Conservation (phyloP, 2,329 filamentous ascomycete species). For the Microdochium nivale region DNA sequence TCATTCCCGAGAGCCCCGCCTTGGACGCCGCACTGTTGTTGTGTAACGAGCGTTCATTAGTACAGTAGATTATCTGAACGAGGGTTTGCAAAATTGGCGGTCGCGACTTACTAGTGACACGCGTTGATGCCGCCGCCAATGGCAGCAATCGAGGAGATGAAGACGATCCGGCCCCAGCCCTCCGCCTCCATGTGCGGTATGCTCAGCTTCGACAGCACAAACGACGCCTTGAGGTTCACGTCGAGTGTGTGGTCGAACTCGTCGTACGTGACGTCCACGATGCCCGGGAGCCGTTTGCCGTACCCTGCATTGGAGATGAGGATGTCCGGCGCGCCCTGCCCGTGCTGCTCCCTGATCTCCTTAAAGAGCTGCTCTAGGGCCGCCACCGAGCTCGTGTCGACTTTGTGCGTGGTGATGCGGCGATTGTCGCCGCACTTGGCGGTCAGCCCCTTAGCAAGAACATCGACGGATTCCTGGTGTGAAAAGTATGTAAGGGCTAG, state of each 20-base stretch:
- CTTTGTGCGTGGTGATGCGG: slow-evolving; percentile 43
- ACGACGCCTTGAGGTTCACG: slow-evolving; percentile 54
- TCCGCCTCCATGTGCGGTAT: slow-evolving; percentile 52
- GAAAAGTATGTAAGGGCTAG: slow-evolving; percentile 22
- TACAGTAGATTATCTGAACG: neutral
- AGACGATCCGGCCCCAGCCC: slow-evolving; percentile 55
- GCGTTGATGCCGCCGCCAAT: slow-evolving; percentile 57
- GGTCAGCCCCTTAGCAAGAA: slow-evolving; percentile 16
- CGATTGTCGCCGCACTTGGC: slow-evolving; percentile 4
- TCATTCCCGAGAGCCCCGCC: slow-evolving; percentile 54
- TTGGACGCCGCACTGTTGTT: slow-evolving; percentile 43
- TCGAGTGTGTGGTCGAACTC: slow-evolving; percentile 57
- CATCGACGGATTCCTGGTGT: slow-evolving; percentile 17
- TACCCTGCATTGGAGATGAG: slow-evolving; percentile 59
- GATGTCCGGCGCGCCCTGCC: slow-evolving; percentile 46
- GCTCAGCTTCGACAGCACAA: slow-evolving; percentile 50
- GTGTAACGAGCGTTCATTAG: neutral
- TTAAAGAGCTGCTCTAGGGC: slow-evolving; percentile 45
- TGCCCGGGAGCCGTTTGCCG: slow-evolving; percentile 47
- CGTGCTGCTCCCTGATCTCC: slow-evolving; percentile 43
- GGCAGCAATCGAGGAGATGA: slow-evolving; percentile 55
- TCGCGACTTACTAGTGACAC: slow-evolving; percentile 35
- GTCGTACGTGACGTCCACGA: slow-evolving; percentile 51
- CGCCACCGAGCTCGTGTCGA: slow-evolving; percentile 45
- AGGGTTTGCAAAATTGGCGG: neutral